phyloP scores from a whole-genome alignment of 2,329 filamentous ascomycete genomes.

The Diaporthe sp. region DNA sequence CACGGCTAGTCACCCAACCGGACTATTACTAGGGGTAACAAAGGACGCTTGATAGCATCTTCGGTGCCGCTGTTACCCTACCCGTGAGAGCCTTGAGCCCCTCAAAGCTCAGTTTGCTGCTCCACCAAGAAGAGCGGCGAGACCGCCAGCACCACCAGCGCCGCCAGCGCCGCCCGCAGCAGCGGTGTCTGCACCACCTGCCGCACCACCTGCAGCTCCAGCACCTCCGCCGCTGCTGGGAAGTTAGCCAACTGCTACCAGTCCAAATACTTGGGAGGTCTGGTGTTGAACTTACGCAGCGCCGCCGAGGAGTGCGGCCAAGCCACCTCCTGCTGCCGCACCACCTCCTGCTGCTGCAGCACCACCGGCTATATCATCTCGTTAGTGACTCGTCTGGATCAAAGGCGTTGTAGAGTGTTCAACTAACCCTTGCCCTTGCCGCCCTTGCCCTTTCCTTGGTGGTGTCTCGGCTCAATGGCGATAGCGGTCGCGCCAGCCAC shows the following conservation, averaged over 20 bases:
- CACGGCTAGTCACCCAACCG: not conserved
- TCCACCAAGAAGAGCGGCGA: constrained; percentile 5
- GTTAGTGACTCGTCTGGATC: not conserved
- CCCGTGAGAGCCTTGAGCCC: too few relatives aligned
- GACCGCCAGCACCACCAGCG: not conserved
- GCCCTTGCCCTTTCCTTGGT: constrained; percentile 24
- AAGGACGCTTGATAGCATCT: not conserved
- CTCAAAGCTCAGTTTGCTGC: not conserved
- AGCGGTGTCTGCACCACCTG: not conserved
- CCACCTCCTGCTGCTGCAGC: not conserved
- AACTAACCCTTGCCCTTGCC: constrained; percentile 23
- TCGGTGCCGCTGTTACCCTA: not conserved
- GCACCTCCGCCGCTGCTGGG: not conserved
- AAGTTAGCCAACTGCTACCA: not conserved
- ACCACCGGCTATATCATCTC: not conserved
- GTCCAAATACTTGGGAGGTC: too few relatives aligned
- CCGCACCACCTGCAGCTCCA: constrained; percentile 10
- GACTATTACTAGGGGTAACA: not conserved
- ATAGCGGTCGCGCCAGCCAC: constrained; percentile 9
- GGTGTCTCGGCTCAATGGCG: constrained; percentile 21
- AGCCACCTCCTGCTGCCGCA: not conserved
- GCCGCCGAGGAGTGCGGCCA: constrained; percentile 5
- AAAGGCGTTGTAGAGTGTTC: not conserved
- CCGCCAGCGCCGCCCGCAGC: not conserved
- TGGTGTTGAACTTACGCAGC: not conserved